Evolutionary conservation across 352 stramenopile genomes (phyloP).

Genomic region (Globisporangium okanoganense): DNA sequence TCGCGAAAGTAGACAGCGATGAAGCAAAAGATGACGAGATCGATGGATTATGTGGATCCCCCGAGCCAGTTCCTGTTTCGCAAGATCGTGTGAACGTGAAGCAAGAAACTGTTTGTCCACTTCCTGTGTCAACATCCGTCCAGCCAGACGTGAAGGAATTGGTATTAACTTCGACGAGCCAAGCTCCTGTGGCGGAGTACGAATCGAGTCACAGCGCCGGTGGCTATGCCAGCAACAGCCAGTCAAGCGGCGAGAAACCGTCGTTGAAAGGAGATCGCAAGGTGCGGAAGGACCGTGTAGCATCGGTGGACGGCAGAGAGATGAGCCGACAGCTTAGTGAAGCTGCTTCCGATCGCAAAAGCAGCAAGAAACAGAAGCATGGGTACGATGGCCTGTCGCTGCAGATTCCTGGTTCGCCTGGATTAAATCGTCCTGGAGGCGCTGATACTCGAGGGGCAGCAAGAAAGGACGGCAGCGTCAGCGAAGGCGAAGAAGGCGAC

Average conservation of each 20-base stretch:
- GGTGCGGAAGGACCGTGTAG: background rate
- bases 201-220: conserved; percentile 15
- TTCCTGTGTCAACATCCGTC: background rate
- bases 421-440: background rate
- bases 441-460: background rate
- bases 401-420: conserved; percentile 27
- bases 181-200: conserved; percentile 14
- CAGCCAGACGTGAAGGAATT: background rate
- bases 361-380: conserved; percentile 13
- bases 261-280: conserved; percentile 17
- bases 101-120: background rate
- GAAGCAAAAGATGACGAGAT: background rate
- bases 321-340: conserved; percentile 4
- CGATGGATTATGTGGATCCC: background rate
- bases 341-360: conserved; percentile 1
- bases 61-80: background rate
- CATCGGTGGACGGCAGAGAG: conserved; percentile 4
- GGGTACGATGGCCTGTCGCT: conserved; percentile 15
- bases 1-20: background rate
- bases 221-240: conserved; percentile 12
- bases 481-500: conserved; percentile 46
- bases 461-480: conserved; percentile 21
- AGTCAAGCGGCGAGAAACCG: conserved; percentile 20
- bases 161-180: background rate
- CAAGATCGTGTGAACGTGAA: background rate